A percentile compares a stretch with the other conserved stretches of the same genome.
Evolutionary conservation across 2,329 filamentous ascomycete genomes (phyloP).

Genomic region (Emmonsia crescens): DNA sequence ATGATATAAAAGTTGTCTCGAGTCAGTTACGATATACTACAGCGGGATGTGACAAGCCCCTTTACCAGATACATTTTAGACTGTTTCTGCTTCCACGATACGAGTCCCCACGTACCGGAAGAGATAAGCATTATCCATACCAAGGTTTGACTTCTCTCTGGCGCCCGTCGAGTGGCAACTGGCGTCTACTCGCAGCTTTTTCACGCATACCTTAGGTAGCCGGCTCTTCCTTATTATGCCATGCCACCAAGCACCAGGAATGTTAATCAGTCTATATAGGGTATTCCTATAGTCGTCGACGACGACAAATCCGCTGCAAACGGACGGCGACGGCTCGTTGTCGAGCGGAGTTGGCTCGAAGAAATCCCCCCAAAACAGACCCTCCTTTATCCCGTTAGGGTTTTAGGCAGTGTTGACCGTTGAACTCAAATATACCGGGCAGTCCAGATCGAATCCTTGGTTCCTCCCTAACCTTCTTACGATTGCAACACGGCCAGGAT

Average conservation of each 20-base stretch:
- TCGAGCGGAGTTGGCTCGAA: constrained; percentile 8
- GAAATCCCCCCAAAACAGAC: not conserved
- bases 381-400: constrained; percentile 7
- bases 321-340: not conserved
- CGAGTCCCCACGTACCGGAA: not conserved
- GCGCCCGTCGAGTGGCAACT: constrained; percentile 6
- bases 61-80: not conserved
- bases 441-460: constrained; percentile 7
- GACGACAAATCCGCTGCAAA: not conserved
- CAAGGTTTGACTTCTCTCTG: constrained; percentile 7
- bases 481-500: constrained; percentile 5
- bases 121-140: constrained; percentile 7
- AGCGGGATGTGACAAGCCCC: not conserved
- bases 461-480: constrained; percentile 10
- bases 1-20: not conserved
- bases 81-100: not conserved
- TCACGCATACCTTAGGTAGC: constrained; percentile 10
- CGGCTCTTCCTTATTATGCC: not conserved
- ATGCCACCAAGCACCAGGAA: not conserved
- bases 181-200: constrained; percentile 8
- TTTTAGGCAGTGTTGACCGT: constrained; percentile 9
- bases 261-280: not conserved
- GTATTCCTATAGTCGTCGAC: not conserved
- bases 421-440: constrained; percentile 12
- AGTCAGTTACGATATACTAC: not conserved